Percentiles rank a stretch among this genome's conserved stretches.
phyloP scores from a whole-genome alignment of 179 eudicot species.

The Corrigiola litoralis region DNA sequence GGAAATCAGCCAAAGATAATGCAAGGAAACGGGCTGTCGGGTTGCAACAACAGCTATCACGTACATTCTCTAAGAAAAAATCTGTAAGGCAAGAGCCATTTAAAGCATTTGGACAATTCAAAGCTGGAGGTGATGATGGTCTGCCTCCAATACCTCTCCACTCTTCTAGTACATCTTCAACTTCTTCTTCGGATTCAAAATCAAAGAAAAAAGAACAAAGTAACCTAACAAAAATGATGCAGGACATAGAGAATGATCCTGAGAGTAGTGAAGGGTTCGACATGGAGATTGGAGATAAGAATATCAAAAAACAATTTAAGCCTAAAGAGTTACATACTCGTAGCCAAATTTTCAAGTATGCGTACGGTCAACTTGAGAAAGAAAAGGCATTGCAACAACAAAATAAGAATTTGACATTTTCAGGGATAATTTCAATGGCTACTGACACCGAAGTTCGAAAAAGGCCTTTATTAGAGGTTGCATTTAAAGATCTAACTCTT shows the following conservation, averaged over 20 bases:
- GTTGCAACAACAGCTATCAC: conserved; percentile 62
- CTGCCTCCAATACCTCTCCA: conserved; percentile 23
- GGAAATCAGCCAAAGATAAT: conserved; percentile 70
- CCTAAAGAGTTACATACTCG: conserved; percentile 68
- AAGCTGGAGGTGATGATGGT: conserved; percentile 14
- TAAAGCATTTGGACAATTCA: conserved; percentile 21
- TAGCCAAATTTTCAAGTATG: conserved; percentile 85
- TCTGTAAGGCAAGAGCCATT: conserved; percentile 27
- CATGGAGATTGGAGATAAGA: conserved; percentile 60
- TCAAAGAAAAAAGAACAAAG: conserved; percentile 52
- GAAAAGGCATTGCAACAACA: conserved; percentile 82
- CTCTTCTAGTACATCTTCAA: not conserved
- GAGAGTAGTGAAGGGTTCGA: conserved; percentile 57
- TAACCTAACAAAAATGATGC: conserved; percentile 70
- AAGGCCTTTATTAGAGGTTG: conserved; percentile 70
- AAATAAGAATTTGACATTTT: conserved; percentile 64
- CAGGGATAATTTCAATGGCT: conserved; percentile 79
- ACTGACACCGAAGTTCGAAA: conserved; percentile 58
- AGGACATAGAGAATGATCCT: conserved; percentile 57
- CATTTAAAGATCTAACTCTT: conserved; percentile 75
- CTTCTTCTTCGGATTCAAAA: conserved; percentile 36
- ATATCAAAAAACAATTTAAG: conserved; percentile 55
- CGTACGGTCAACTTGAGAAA: conserved; percentile 86
- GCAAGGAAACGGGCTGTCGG: conserved; percentile 58
- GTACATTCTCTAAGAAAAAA: conserved; percentile 65